Evolutionary conservation across 495 filamentous ascomycete genomes (phyloP).

Genomic region (Penicillium salamii): DNA sequence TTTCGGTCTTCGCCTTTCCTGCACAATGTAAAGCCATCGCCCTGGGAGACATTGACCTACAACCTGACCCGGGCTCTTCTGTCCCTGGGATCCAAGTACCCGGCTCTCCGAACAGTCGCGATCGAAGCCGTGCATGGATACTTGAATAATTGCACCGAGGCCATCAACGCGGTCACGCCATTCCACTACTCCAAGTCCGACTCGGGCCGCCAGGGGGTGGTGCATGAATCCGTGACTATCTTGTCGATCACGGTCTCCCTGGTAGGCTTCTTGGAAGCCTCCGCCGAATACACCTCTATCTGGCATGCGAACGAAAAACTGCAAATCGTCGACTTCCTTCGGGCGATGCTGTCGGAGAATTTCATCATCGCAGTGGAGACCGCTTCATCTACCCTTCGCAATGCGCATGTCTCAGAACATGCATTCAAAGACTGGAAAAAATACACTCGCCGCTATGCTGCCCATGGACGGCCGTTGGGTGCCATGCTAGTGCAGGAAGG

Average conservation of each 20-base stretch:
- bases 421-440: slow-evolving; percentile 74
- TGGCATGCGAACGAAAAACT: slow-evolving; percentile 73
- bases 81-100: slow-evolving; percentile 67
- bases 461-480: slow-evolving; percentile 73
- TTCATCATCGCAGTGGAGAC: slow-evolving; percentile 84
- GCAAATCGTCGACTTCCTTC: slow-evolving; percentile 63
- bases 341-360: slow-evolving; percentile 70
- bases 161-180: slow-evolving; percentile 40
- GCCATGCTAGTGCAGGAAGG: slow-evolving; percentile 88
- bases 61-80: slow-evolving; percentile 77
- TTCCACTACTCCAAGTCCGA: slow-evolving; percentile 40
- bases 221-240: slow-evolving; percentile 63
- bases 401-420: slow-evolving; percentile 44
- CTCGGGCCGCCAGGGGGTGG: slow-evolving; percentile 45
- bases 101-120: slow-evolving; percentile 58
- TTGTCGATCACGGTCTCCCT: slow-evolving; percentile 77
- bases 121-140: slow-evolving; percentile 62
- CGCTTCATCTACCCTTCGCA: slow-evolving; percentile 81
- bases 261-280: slow-evolving; percentile 82
- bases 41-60: slow-evolving; percentile 82
- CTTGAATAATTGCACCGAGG: slow-evolving; percentile 60
- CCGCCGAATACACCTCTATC: slow-evolving; percentile 69
- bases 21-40: slow-evolving; percentile 77
- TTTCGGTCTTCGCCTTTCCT: slow-evolving; percentile 81
- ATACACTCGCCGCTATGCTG: slow-evolving; percentile 77